Percentiles rank a stretch among this genome's conserved stretches.
Conservation (phyloP, 345 rosid species). For the Aquilaria yunnanensis region DNA sequence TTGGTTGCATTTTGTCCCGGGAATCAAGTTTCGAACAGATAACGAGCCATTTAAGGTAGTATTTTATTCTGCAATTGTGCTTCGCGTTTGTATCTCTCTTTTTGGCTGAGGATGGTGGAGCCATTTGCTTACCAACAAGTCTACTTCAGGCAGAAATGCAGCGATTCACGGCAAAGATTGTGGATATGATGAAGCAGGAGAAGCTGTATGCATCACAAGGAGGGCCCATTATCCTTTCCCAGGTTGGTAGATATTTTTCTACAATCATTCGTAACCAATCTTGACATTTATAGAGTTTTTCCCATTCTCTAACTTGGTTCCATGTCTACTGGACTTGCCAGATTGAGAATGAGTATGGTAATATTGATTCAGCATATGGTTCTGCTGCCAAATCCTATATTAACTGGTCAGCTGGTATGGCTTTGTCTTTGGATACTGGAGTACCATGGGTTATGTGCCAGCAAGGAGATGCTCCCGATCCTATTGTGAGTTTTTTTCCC, state of each 20-base stretch:
- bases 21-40: constrained; percentile 80
- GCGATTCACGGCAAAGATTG: constrained; percentile 82
- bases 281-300: neutral
- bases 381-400: constrained; percentile 66
- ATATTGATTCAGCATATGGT: constrained; percentile 61
- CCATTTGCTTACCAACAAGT: neutral
- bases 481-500: constrained; percentile 48
- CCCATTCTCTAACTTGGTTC: neutral
- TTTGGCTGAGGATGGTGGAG: constrained; percentile 5
- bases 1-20: constrained; percentile 88
- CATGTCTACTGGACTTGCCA: constrained; percentile 9
- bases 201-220: constrained; percentile 94
- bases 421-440: constrained; percentile 73
- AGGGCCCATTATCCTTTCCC: constrained; percentile 91
- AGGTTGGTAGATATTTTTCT: constrained; percentile 36
- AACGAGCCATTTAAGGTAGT: constrained; percentile 85
- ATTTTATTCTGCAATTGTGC: neutral
- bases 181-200: constrained; percentile 83
- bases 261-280: constrained; percentile 1
- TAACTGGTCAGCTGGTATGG: constrained; percentile 94
- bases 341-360: constrained; percentile 99
- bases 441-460: constrained; percentile 99
- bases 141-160: constrained; percentile 72
- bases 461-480: constrained; percentile 91
- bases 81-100: neutral